Evolutionary conservation across 495 filamentous ascomycete genomes (phyloP), one percentile per base, ranked within the genome.

Genomic region (Penicillium turbatum): DNA sequence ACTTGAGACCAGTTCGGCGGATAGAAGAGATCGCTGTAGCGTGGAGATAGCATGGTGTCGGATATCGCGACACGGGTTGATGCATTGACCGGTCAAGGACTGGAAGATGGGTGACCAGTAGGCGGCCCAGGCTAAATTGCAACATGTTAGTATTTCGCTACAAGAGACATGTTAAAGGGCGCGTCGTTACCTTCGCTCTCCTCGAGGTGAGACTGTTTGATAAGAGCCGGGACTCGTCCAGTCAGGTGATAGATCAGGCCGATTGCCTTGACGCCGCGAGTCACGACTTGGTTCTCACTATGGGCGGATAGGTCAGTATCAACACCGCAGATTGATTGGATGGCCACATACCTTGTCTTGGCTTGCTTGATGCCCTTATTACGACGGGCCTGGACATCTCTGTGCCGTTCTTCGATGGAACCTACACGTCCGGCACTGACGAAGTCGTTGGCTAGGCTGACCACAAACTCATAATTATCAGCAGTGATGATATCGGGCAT

Each of bases 81-180:
- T 86, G 72, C 90, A 96, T 72, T 98, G 93, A 8, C 82, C 81
- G 8, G 88, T 93, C 27, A 97, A 73, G 11, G 89, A 86, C 54
- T 87, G 82, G 73, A 98, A 92, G 30, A 97, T 92, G 19, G 92
- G 95, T 13, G 91, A 86, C 93, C 93, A 99, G 67, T 99, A 99
- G 12, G 95, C 89, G 29, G 89, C 88, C 93, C 93, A 99, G 32
- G 93, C 93, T 90, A 45, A 48, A 50, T 13, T 5, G 19, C 3
- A 16, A 16, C 6, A 16, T 13, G 40, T 73, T 43, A 70, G 61
- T 35, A 37, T 1, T 6, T 39, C 5, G 15, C 19, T 43, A 5
- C 27, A 13, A 4, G 11, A 8, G 7, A 32, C 2, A 19, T 16
- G 2, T 38, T 9, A 19, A 24, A 0, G 15, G 17, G 15, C 31